Evolutionary conservation across 2,329 filamentous ascomycete genomes (phyloP).

Genomic region (Venturia carpophila): DNA sequence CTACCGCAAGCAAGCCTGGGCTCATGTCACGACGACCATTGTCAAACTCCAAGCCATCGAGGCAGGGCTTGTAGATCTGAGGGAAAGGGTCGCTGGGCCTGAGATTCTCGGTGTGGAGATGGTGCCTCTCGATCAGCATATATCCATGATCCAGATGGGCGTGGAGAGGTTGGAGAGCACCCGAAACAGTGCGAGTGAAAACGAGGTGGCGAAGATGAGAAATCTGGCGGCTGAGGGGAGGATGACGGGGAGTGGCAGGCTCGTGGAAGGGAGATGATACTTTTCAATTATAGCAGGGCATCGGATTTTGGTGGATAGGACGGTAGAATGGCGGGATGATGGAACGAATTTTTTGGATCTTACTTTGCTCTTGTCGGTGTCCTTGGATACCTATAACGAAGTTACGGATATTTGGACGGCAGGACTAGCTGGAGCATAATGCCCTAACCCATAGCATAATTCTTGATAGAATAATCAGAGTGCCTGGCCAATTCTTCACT

Average conservation of each 20-base stretch:
- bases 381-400: too few species aligned
- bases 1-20: slow-evolving; percentile 58
- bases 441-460: too few species aligned
- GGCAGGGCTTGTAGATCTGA: slow-evolving; percentile 60
- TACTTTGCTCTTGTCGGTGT: too few species aligned
- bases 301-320: too few species aligned
- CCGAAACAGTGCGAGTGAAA: slow-evolving; percentile 49
- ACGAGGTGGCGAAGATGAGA: slow-evolving; percentile 52
- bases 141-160: slow-evolving; percentile 64
- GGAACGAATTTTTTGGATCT: too few species aligned
- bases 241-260: slow-evolving; percentile 5
- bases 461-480: too few species aligned
- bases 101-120: slow-evolving; percentile 48
- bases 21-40: slow-evolving; percentile 61
- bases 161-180: slow-evolving; percentile 63
- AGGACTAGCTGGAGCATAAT: too few species aligned
- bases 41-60: slow-evolving; percentile 68
- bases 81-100: slow-evolving; percentile 61
- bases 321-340: too few species aligned
- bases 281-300: not conserved
- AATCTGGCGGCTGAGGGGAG: slow-evolving; percentile 25
- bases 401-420: too few species aligned
- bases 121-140: slow-evolving; percentile 63
- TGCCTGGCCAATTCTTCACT: too few species aligned
- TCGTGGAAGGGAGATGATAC: not conserved